Evolutionary conservation across 257 asterid species (phyloP), one percentile per base, ranked within the genome.

Genomic region (Fraxinus quadrangulata): DNA sequence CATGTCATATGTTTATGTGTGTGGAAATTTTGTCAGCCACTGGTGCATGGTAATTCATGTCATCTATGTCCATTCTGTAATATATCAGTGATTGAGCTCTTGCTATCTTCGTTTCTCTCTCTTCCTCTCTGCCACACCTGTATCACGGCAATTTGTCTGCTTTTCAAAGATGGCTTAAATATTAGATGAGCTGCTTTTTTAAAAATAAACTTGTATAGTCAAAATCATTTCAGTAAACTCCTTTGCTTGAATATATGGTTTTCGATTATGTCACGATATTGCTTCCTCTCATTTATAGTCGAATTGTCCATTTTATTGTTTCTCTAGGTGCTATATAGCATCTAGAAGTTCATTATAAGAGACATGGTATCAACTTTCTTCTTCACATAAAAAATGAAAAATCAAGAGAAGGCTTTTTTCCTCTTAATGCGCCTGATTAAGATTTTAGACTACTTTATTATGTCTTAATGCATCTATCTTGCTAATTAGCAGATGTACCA

Each of bases 91-190:
- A 54, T 31, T 5, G 47, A 45, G 78, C 28, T 30, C 66, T 74
- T 51, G 42, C 79, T 70, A 75, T 39, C 51, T 72, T 28, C 54
- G 78, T 17, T 54, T 54, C 40, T 77, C 67, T 56, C 66, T 56
- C 66, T 66, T 12, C 28, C 65, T 40, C 56, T 81, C 31, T 45
- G 14, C 63, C 67, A 71, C 71, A 31, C 74, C 69, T 68, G 34
- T 70, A 71, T 78, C 71, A 37, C 19, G 39, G 39, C 59, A 40
- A 33, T 14, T 24, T 34, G 26, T 39, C 30, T 72, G 49, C 67
- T 68, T 65, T 59, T 59, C 14, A 21, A 19, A 54, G 65, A 54
- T 54, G 12, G 2, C 2, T 19, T 7, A 8, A 59, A 59, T 21
- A 5, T 56, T 19, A 56, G 66, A 19, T n/a, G 66, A 56, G 28